Base-by-base conservation (phyloP, 2,329 filamentous ascomycete species). In the Immersiporthe knoxdaviesiana region DNA sequence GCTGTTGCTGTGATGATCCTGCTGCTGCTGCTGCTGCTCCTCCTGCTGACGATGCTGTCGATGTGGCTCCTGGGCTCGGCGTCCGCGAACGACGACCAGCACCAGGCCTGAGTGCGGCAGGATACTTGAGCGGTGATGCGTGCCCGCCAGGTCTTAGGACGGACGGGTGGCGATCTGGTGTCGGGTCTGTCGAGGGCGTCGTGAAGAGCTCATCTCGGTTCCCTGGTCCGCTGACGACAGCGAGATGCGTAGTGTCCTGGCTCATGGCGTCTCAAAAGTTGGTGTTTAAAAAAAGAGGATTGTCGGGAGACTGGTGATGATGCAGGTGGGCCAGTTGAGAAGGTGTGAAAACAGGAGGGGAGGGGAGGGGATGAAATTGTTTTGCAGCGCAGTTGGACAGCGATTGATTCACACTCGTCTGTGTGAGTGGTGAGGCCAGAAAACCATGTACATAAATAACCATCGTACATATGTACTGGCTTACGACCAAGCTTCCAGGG, bases 61-160 rank as follows among this genome's bases (percentile, higher is more conserved):
- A 37, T 27, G 27, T 41, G 64, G 32, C n/a, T 18, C 37, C 0
- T 24, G 65, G 65, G 21, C 65, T 61, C 4, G 67, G 63, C 3
- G 64, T 39, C 21, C 68, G 67, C 21, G 69, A 69, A n/a, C 35
- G 65, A 27, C 65, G 60, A 11, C 67, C 69, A 16, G 67, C 67
- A n/a, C 69, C 69, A 16, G 69, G 69, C 8, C 69, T 50, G 11
- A 71, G 67, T 1, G 68, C 67, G 11, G 69, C 65, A 11, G 69
- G 69, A 63, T 69, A 63, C 10, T 65, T 52, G 16, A 71, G 37
- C 11, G 69, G 69, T 6, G 69, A 71, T 58, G 69, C n/a, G 27
- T 69, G 69, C 10, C 69, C 69, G 24, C 69, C 69, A 12, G 69
- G 69, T 27, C 68, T 59, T 32, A 71, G 18, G n/a, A 68, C 59